These are phyloP conservation scores for Aureobasidium sp. DNA, from an alignment of 2,329 filamentous ascomycete genomes.

Conservation along the genomic window DNA sequence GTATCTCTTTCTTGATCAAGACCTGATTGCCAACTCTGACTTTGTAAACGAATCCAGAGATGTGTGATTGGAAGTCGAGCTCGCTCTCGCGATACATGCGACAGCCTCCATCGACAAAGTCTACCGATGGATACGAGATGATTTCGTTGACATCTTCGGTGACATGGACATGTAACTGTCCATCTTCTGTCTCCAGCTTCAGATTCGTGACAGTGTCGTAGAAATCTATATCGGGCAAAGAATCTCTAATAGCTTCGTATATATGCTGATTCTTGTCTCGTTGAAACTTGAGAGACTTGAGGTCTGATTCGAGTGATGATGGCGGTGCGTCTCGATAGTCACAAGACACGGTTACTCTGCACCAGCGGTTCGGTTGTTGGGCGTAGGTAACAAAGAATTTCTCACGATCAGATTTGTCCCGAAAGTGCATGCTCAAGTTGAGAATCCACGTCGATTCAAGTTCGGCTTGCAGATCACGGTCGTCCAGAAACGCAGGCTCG, in stretches of 20 bases:
- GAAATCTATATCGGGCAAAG: conserved; percentile 87
- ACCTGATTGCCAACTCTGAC: conserved; percentile 61
- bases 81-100: conserved; percentile 62
- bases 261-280: conserved; percentile 89
- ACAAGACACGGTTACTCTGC: conserved; percentile 83
- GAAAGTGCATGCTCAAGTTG: conserved; percentile 97
- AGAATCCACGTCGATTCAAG: conserved; percentile 88
- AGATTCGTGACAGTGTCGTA: conserved; percentile 94
- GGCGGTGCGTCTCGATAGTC: conserved; percentile 79
- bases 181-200: conserved; percentile 80
- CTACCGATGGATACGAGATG: conserved; percentile 71
- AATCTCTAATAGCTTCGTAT: conserved; percentile 90
- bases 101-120: conserved; percentile 53
- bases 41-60: conserved; percentile 97
- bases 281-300: conserved; percentile 72
- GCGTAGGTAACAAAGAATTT: conserved; percentile 98
- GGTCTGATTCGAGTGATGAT: conserved; percentile 78
- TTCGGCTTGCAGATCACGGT: conserved; percentile 66
- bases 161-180: conserved; percentile 89
- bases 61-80: conserved; percentile 79
- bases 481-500: conserved; percentile 39
- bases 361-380: conserved; percentile 70
- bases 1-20: conserved; percentile 97
- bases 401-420: conserved; percentile 84
- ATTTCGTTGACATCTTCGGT: conserved; percentile 97